These are phyloP conservation scores for Sordariomycetes sp. DNA, from an alignment of 2,329 filamentous ascomycete species.

Conservation along the genomic window DNA sequence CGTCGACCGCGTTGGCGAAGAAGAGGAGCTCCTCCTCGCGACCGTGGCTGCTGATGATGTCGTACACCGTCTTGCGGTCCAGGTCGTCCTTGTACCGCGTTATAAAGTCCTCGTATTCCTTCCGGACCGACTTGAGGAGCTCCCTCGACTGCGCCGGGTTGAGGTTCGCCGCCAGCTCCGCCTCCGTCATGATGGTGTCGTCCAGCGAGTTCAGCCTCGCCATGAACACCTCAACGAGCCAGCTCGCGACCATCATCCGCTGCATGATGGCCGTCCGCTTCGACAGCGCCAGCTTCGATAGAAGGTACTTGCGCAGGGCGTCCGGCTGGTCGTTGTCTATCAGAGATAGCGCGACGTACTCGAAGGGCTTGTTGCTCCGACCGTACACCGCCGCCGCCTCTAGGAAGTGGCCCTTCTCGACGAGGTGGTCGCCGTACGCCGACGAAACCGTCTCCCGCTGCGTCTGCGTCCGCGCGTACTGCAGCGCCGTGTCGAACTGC, in stretches of 20 bases:
- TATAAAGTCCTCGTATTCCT: constrained; percentile 82
- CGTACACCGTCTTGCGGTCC: constrained; percentile 85
- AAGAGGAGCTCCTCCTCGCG: constrained; percentile 84
- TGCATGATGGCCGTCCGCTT: constrained; percentile 86
- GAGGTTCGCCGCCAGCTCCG: constrained; percentile 61
- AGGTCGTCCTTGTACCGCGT: constrained; percentile 74
- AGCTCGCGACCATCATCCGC: constrained; percentile 85
- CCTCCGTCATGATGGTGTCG: constrained; percentile 82
- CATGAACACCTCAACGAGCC: constrained; percentile 96
- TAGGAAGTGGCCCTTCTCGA: constrained; percentile 65
- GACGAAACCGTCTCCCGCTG: constrained; percentile 89
- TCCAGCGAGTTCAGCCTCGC: constrained; percentile 89
- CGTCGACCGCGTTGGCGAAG: constrained; percentile 78
- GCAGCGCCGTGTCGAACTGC: constrained; percentile 77
- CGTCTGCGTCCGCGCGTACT: constrained; percentile 64
- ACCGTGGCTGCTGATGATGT: constrained; percentile 90
- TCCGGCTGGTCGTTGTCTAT: constrained; percentile 86
- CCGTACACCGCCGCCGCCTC: constrained; percentile 88
- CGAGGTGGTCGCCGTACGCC: constrained; percentile 79
- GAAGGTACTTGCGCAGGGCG: constrained; percentile 76
- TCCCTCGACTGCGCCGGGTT: constrained; percentile 59
- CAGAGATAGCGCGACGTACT: constrained; percentile 83
- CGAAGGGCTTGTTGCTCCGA: constrained; percentile 91
- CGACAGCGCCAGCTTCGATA: constrained; percentile 68
- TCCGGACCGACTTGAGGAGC: constrained; percentile 55